These are phyloP conservation scores for Sanguinoderma infundibulare DNA, from an alignment of 1,284 basidiomycete species.

Conservation along the genomic window DNA sequence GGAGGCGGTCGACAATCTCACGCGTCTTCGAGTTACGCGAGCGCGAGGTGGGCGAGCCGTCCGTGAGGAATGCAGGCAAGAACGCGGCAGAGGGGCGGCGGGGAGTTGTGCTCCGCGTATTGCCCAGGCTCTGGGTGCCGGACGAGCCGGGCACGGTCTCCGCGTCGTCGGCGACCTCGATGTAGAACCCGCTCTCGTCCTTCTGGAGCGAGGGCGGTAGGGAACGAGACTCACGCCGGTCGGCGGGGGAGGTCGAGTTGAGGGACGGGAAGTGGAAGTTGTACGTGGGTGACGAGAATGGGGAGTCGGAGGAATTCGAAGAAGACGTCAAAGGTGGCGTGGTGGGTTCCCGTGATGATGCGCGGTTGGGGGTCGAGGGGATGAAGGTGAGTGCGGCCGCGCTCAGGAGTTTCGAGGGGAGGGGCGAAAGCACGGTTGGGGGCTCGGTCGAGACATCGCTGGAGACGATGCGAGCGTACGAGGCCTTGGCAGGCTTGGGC, in stretches of 20 bases:
- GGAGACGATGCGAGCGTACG: constrained; percentile 33
- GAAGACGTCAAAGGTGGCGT: constrained; percentile 28
- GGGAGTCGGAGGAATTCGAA: constrained; percentile 28
- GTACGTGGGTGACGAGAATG: constrained; percentile 33
- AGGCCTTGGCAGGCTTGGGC: constrained; percentile 31
- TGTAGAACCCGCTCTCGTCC: constrained; percentile 40
- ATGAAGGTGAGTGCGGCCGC: constrained; percentile 37
- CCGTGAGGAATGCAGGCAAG: constrained; percentile 33
- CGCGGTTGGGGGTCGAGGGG: constrained; percentile 25
- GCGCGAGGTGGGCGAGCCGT: constrained; percentile 25
- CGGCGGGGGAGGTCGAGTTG: constrained; percentile 23
- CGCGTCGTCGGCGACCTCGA: constrained; percentile 19
- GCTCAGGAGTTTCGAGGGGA: constrained; percentile 37
- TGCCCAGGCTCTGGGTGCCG: constrained; percentile 25
- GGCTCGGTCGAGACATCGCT: constrained; percentile 19
- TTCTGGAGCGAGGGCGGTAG: constrained; percentile 34
- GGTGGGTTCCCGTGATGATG: constrained; percentile 14
- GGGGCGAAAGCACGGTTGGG: constrained; percentile 29
- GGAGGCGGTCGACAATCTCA: constrained; percentile 37
- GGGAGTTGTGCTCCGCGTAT: constrained; percentile 32
- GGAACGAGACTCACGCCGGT: constrained; percentile 31
- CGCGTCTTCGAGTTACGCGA: constrained; percentile 35
- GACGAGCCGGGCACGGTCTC: constrained; percentile 6
- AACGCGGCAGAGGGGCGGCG: constrained; percentile 31
- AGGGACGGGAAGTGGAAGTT: constrained; percentile 39